phyloP scores from a whole-genome alignment of 805 yeast species.

The Millerozyma acaciae region DNA sequence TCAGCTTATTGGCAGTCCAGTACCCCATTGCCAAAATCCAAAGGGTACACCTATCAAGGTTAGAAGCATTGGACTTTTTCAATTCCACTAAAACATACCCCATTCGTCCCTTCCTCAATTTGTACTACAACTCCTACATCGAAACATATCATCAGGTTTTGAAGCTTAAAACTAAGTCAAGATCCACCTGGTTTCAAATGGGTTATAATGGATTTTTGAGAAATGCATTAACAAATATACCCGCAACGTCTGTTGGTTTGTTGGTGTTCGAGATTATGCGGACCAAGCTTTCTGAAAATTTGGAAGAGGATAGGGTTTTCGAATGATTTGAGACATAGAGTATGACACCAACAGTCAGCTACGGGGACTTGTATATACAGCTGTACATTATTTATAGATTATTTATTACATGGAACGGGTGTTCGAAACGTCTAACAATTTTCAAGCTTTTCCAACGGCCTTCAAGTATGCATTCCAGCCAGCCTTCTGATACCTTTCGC shows the following conservation, averaged over 20 bases:
- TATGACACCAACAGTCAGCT: too few relatives aligned
- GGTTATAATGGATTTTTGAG: conserved; percentile 74
- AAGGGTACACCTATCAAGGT: conserved; percentile 68
- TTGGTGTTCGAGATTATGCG: conserved; percentile 82
- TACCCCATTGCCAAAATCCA: conserved; percentile 82
- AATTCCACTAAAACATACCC: conserved; percentile 30
- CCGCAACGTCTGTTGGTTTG: conserved; percentile 85
- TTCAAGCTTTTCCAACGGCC: too few relatives aligned
- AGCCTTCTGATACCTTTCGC: conserved; percentile 83
- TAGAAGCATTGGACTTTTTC: conserved; percentile 74
- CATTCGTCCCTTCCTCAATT: conserved; percentile 35
- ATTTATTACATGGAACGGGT: too few relatives aligned
- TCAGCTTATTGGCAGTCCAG: conserved; percentile 70
- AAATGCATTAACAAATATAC: conserved; percentile 72
- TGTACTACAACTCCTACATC: conserved; percentile 71
- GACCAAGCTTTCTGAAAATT: conserved; percentile 31
- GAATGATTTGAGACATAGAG: conserved; percentile 6
- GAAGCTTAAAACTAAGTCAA: conserved; percentile 51
- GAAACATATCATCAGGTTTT: conserved; percentile 66
- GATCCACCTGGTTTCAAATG: conserved; percentile 57
- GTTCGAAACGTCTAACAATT: too few relatives aligned
- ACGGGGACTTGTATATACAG: too few relatives aligned
- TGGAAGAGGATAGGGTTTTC: conserved; percentile 19
- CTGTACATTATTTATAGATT: too few relatives aligned
- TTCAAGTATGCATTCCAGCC: conserved; percentile 90